Evolutionary conservation across 1,139 yeast species (phyloP), one percentile per base, ranked within the genome.

Genomic region (Saccharomyces uvarum): DNA sequence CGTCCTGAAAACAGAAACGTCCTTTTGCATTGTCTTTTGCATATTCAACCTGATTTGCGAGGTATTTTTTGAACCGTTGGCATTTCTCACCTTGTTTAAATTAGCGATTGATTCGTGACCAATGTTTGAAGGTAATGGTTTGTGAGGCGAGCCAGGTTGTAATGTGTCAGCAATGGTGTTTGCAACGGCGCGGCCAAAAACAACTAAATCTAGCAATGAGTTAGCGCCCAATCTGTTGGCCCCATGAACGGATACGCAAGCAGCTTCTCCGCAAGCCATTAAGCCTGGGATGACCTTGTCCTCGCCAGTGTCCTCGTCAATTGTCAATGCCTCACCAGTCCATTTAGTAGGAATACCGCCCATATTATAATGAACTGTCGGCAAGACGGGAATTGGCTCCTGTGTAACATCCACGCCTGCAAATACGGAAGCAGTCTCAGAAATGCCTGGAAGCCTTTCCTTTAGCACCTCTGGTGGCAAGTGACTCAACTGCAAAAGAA

Each of bases 401-500:
- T 93, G 93, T 62, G 99, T 93, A 63, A 93, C 98, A 75, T 93
- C 99, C 64, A 93, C 99, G 79, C 99, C 99, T 53, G 99, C 98
- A 70, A 93, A 93, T 75, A 93, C 91, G 63, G 91, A 88, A 49
- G 98, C 99, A 58, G 99, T 93, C 78, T 93, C 98, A 61, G 98
- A 90, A 68, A 93, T 93, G 84, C 99, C 99, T 66, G 99, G 99
- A 70, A 93, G 81, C 79, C 99, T 88, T 78, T 90, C 97, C 73
- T 88, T 83, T 70, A 93, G 81, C 51, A 93, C 97, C 54, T 86
- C 76, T 51, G 97, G 87, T 54, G 99, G 99, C 71, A 93, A 79
- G 73, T 93, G 99, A 57, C 93, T 85, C 72, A 93, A 82, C 79
- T 93, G 99, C 74, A 93, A 82, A 80, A 73, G 85, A 83, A 93